phyloP scores from a whole-genome alignment of 2,329 filamentous ascomycete genomes.

The Claviceps digitariae region DNA sequence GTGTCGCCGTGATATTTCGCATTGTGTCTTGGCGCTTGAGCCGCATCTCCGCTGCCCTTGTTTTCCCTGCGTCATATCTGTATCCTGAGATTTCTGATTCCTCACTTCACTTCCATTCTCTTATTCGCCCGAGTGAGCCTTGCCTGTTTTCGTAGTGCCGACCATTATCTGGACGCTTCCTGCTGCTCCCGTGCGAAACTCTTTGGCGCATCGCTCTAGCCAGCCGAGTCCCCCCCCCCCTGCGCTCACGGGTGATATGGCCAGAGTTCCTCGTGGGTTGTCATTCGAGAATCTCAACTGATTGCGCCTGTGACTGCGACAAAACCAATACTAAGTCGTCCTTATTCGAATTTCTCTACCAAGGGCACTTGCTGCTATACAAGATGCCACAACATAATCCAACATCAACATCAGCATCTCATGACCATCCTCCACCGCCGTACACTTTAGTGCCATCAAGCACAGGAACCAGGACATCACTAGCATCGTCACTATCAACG shows the following conservation, averaged over 20 bases:
- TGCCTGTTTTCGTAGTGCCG: not conserved
- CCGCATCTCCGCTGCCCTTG: too few relatives aligned
- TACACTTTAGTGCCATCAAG: not conserved
- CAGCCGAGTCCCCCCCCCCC: not conserved
- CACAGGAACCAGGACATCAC: not conserved
- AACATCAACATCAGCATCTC: not conserved
- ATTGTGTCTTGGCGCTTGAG: too few relatives aligned
- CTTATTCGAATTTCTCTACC: not conserved
- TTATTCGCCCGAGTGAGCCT: not conserved
- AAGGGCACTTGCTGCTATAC: not conserved
- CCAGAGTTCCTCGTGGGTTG: too few relatives aligned
- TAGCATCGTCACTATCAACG: slow-evolving; percentile 11
- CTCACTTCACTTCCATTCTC: too few relatives aligned
- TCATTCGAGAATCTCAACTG: too few relatives aligned
- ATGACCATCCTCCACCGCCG: not conserved
- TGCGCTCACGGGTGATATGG: not conserved
- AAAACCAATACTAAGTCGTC: not conserved
- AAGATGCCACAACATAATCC: not conserved
- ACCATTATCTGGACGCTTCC: not conserved
- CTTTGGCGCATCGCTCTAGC: not conserved
- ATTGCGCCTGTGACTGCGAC: too few relatives aligned
- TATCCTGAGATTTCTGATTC: too few relatives aligned
- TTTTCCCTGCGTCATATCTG: not conserved
- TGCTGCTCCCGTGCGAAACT: too few relatives aligned
- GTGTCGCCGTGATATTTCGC: too few relatives aligned